These are phyloP conservation scores for Cutaneotrichosporon spelunceum DNA, from an alignment of 1,284 basidiomycete species.

Conservation along the genomic window DNA sequence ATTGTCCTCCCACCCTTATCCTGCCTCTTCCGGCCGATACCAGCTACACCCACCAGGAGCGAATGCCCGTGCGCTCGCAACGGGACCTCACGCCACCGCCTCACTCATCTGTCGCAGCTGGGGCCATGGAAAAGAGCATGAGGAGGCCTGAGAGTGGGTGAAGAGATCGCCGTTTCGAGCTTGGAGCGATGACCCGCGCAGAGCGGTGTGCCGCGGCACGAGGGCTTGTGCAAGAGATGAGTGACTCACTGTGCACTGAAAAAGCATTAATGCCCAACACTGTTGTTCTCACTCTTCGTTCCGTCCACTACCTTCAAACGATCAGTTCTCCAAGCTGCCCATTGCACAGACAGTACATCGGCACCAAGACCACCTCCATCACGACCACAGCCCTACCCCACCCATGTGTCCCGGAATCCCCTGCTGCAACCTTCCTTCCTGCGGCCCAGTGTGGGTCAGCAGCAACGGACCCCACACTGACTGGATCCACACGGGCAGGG, in stretches of 20 bases:
- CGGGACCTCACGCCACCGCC: neutral
- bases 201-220: neutral
- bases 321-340: neutral
- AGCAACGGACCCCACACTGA: neutral
- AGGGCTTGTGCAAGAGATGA: neutral
- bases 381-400: neutral
- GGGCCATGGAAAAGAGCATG: neutral
- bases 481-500: neutral
- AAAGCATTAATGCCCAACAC: neutral
- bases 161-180: neutral
- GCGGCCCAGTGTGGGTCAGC: neutral
- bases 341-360: neutral
- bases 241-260: neutral
- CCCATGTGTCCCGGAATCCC: neutral
- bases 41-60: neutral
- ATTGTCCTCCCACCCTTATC: neutral
- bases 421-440: neutral
- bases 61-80: neutral
- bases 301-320: neutral
- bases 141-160: neutral
- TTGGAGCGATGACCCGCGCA: neutral
- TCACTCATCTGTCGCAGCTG: neutral
- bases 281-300: neutral
- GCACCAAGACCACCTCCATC: neutral
- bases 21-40: neutral